Evolutionary conservation across 2,329 filamentous ascomycete species (phyloP), one percentile per base, ranked within the genome.

Genomic region (Xylaria sp.): DNA sequence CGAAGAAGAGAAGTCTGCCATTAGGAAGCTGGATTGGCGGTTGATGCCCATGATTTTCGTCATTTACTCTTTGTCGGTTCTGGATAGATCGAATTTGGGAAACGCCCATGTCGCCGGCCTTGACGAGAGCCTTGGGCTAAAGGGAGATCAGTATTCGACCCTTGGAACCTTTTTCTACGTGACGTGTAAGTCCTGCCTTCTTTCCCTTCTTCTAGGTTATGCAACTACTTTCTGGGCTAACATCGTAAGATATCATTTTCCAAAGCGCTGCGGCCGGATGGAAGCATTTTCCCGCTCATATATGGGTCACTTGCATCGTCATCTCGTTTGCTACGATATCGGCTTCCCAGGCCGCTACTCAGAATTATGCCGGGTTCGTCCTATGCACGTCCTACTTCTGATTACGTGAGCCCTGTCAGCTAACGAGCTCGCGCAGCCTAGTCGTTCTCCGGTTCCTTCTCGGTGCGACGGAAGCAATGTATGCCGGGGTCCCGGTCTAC

Each of bases 221-320:
- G 18, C 1, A 2, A 2, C 21, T 18, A 23, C 13, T 35, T 42
- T 42, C 40, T 44, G 1, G 2, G 6, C 40, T 18, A 25, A 42
- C 16, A 42, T 50, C 3, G n/a, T 5, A 37, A 70, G 69, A 69
- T 44, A 71, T 71, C 23, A 65, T 71, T 3, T 72, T 73, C 40
- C 69, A 72, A 48, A 48, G 57, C 32, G 68, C 67, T 2, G 66
- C 65, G 1, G 65, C 63, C 2, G 72, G 68, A 40, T 75, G 71
- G 71, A 73, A 71, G 47, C 65, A 66, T 16, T 72, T 72, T 37
- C 71, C 67, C 6, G 69, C 74, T 8, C 69, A 79, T 68, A 79
- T 78, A 60, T 84, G 82, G 81, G 79, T 83, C 40, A 78, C 80
- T 0, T 81, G 81, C 58, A 75, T 84, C 23, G 82, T 84, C 73